Conservation (phyloP, 805 yeast genomes). For the Candida arabinofermentans region DNA sequence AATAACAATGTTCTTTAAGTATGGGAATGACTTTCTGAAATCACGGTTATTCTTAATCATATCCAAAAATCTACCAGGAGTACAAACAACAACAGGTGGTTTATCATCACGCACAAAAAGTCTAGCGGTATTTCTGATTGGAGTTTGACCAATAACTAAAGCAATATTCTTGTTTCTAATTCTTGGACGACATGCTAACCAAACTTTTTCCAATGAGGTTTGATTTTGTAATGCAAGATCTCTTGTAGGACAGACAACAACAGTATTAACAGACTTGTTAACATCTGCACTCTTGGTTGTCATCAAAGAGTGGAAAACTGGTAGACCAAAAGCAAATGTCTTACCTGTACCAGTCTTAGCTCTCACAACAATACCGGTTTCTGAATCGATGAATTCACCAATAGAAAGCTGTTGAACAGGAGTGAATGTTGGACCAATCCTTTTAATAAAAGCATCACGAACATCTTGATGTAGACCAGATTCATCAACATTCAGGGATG, state of each 20-base stretch:
- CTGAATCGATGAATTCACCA: slow-evolving; percentile 47
- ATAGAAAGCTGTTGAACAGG: slow-evolving; percentile 66
- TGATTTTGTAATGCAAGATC: slow-evolving; percentile 84
- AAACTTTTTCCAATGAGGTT: slow-evolving; percentile 53
- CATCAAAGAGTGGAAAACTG: slow-evolving; percentile 58
- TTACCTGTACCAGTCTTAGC: slow-evolving; percentile 97
- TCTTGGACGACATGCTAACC: slow-evolving; percentile 15
- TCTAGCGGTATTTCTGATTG: slow-evolving; percentile 26
- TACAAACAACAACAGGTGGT: slow-evolving; percentile 73
- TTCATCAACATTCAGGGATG: slow-evolving; percentile 21
- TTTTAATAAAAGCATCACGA: slow-evolving; percentile 29
- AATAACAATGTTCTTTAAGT: slow-evolving; percentile 62
- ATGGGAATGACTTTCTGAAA: slow-evolving; percentile 43
- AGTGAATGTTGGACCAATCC: slow-evolving; percentile 50
- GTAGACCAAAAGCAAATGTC: slow-evolving; percentile 84
- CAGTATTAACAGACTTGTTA: slow-evolving; percentile 42
- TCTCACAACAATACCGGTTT: slow-evolving; percentile 69
- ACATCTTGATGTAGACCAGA: slow-evolving; percentile 24
- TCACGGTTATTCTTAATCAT: slow-evolving; percentile 44
- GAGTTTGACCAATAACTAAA: slow-evolving; percentile 67
- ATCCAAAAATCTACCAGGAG: slow-evolving; percentile 83
- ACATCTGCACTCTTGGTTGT: slow-evolving; percentile 18
- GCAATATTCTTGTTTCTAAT: slow-evolving; percentile 32
- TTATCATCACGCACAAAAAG: slow-evolving; percentile 26
- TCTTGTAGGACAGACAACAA: slow-evolving; percentile 85